A percentile compares a stretch with the other conserved stretches of the same genome.
phyloP scores from a whole-genome alignment of 2,329 filamentous ascomycete species.

The Cladophialophora psammophila region DNA sequence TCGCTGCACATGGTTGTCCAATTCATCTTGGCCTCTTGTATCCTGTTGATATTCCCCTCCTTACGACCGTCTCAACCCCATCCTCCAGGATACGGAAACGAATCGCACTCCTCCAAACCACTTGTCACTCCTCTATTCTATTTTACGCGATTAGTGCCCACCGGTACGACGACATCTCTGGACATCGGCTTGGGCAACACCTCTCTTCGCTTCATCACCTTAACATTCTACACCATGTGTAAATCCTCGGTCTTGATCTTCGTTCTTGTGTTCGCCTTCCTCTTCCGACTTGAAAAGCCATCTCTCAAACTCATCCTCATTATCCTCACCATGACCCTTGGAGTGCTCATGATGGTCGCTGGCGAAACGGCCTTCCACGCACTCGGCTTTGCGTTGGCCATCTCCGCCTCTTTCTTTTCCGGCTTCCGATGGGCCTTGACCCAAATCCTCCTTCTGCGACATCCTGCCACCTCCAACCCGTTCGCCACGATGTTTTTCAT shows the following conservation, averaged over 20 bases:
- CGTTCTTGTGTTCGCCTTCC: conserved; percentile 91
- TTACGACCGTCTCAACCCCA: conserved; percentile 70
- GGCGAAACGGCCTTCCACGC: conserved; percentile 90
- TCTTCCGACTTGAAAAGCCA: conserved; percentile 88
- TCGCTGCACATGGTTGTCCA: conserved; percentile 96
- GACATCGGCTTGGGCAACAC: conserved; percentile 97
- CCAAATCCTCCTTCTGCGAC: conserved; percentile 90
- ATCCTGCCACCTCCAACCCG: conserved; percentile 93
- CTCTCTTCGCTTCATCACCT: conserved; percentile 91
- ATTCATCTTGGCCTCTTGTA: conserved; percentile 77
- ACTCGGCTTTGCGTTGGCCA: conserved; percentile 88
- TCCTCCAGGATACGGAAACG: conserved; percentile 22
- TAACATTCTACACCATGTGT: conserved; percentile 99
- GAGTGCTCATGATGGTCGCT: conserved; percentile 97
- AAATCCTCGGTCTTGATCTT: conserved; percentile 97
- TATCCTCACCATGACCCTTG: conserved; percentile 88
- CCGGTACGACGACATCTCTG: conserved; percentile 88
- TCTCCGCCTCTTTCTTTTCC: conserved; percentile 91
- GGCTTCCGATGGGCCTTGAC: conserved; percentile 99
- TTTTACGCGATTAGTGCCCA: conserved; percentile 87
- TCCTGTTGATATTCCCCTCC: conserved; percentile 82
- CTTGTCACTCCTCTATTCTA: conserved; percentile 92
- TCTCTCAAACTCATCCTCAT: conserved; percentile 86
- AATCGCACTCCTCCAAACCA: conserved; percentile 54
- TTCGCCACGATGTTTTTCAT: conserved; percentile 98